Conservation (phyloP, 208 protist species). For the Entamoeba nuttalli region DNA sequence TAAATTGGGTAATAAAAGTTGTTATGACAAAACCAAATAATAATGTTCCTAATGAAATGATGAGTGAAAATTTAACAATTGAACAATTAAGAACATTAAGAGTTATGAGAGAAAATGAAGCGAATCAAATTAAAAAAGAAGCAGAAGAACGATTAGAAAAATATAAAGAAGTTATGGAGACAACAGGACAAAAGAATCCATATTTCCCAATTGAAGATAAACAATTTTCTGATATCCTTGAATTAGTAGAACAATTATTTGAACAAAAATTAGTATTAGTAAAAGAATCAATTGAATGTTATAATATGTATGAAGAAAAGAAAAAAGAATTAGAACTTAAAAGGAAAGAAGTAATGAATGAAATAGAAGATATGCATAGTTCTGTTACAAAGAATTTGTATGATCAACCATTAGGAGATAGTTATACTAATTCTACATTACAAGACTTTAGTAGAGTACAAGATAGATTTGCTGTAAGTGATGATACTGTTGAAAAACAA, state of each 20-base stretch:
- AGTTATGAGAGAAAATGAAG: background rate
- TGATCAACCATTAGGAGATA: background rate
- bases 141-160: background rate
- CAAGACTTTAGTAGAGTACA: background rate
- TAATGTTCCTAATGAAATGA: background rate
- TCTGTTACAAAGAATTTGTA: background rate
- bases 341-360: background rate
- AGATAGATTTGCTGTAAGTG: background rate
- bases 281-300: background rate
- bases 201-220: background rate
- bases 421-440: background rate
- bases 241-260: background rate
- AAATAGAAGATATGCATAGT: background rate
- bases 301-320: background rate
- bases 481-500: background rate
- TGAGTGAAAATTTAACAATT: background rate
- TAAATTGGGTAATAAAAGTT: background rate
- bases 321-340: background rate
- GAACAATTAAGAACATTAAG: background rate
- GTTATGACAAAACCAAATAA: background rate
- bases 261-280: background rate
- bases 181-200: background rate
- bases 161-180: background rate
- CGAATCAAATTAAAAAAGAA: background rate
- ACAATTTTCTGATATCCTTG: background rate